Evolutionary conservation across 177 flowering plant genomes (phyloP).

Genomic region (Telopea speciosissima): DNA sequence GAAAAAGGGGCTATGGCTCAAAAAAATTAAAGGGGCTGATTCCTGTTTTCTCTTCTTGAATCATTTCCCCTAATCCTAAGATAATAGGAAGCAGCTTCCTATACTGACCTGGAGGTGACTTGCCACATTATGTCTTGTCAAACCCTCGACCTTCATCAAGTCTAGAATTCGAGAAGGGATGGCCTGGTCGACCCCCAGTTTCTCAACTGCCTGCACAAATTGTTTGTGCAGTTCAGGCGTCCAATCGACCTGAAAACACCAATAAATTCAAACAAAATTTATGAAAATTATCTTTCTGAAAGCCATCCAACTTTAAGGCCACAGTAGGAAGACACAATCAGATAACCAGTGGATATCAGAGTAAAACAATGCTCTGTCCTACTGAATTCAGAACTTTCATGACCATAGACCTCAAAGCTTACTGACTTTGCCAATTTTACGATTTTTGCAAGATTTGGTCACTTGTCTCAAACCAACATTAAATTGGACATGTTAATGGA

Average conservation of each 20-base stretch:
- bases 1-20: too few relatives aligned
- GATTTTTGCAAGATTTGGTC: background rate
- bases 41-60: too few relatives aligned
- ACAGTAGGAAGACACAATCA: background rate
- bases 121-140: constrained; percentile 84
- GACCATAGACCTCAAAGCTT: background rate
- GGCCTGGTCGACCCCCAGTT: constrained; percentile 77
- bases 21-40: too few relatives aligned
- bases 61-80: background rate
- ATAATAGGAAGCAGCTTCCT: background rate
- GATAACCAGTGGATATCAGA: background rate
- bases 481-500: background rate
- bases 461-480: background rate
- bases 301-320: background rate
- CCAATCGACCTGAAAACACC: constrained; percentile 66
- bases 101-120: constrained; percentile 75
- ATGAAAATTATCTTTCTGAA: background rate
- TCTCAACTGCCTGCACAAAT: constrained; percentile 75
- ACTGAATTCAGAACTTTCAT: background rate
- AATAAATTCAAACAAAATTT: background rate
- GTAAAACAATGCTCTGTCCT: background rate
- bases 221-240: constrained; percentile 69
- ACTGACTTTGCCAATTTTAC: background rate
- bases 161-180: constrained; percentile 80
- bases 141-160: constrained; percentile 75